Evolutionary conservation across 306 rosid genomes (phyloP), one percentile per base, ranked within the genome.

Genomic region (Pterocarpus santalinus): DNA sequence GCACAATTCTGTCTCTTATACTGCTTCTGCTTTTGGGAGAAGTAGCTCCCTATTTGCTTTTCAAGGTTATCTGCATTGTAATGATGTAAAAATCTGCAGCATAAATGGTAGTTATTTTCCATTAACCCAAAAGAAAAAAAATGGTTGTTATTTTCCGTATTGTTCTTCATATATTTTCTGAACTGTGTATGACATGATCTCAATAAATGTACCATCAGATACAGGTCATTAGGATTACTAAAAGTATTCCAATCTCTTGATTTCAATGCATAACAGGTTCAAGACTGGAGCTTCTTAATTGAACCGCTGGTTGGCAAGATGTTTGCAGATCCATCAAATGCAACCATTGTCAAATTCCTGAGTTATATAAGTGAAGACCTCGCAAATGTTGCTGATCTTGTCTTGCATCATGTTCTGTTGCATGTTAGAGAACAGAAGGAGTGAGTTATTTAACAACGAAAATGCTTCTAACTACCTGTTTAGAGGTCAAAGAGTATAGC

Each of bases 301-400:
- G 94, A 92, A 77, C 95, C 95, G 4, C 78, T 95, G 88, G 86
- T 95, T 60, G 92, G 86, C 85, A 95, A 91, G 89, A 85, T 95
- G 97, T 93, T 95, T 86, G 88, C 91, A 33, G 91, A 95, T 87
- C 97, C 99, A 69, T 93, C 99, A 73, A 90, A 93, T 79, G 92
- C 97, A 73, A 86, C 66, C 74, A 66, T 88, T 53, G 98, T 95
- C 71, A 90, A 87, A 82, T 91, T 93, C 85, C 81, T 91, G 66
- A 95, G 97, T 87, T 86, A 76, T 85, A 88, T 91, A 52, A 95
- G 90, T 80, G 92, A 89, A 51, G 86, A 86, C 81, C 81, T 95
- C 73, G 91, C 87, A 73, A 86, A 88, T 87, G 91, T 89, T 87
- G 82, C 86, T 82, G 92, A 95, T 88, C 66, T 82, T 36, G 89